phyloP scores from a whole-genome alignment of 371 early-diverging fungal species.

The Mucor sp. region DNA sequence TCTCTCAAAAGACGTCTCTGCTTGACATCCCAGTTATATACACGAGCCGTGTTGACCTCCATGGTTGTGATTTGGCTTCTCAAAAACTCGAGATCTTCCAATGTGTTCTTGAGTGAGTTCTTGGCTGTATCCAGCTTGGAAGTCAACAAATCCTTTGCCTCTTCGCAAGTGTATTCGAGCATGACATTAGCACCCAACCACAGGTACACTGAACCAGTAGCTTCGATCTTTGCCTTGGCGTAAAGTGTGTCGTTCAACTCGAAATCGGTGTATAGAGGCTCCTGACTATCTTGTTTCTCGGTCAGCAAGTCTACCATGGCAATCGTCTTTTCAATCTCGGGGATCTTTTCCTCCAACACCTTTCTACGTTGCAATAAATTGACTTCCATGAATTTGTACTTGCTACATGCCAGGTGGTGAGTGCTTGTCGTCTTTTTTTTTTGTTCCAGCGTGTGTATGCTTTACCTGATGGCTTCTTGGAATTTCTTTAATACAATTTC shows the following conservation, averaged over 20 bases:
- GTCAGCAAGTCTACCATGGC: slow-evolving; percentile 81
- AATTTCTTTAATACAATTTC: slow-evolving; percentile 89
- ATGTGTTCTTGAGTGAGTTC: slow-evolving; percentile 67
- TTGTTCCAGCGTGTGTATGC: not conserved
- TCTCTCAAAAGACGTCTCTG: slow-evolving; percentile 62
- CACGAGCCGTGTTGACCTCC: slow-evolving; percentile 98
- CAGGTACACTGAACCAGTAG: slow-evolving; percentile 82
- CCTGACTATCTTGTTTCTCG: slow-evolving; percentile 65
- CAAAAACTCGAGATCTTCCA: slow-evolving; percentile 93
- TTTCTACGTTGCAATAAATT: slow-evolving; percentile 82
- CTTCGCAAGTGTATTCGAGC: slow-evolving; percentile 92
- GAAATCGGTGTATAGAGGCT: slow-evolving; percentile 82
- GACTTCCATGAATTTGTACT: slow-evolving; percentile 96
- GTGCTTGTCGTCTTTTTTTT: not conserved
- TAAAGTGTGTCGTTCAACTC: slow-evolving; percentile 95
- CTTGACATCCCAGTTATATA: slow-evolving; percentile 98
- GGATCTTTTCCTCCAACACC: slow-evolving; percentile 88
- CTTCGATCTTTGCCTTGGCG: slow-evolving; percentile 80
- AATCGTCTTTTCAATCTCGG: slow-evolving; percentile 94
- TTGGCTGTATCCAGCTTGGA: slow-evolving; percentile 80
- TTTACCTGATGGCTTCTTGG: slow-evolving; percentile 86
- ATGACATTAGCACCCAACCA: slow-evolving; percentile 99
- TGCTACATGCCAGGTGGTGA: slow-evolving; percentile 54
- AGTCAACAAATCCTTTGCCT: slow-evolving; percentile 81
- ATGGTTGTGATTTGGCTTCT: slow-evolving; percentile 97